These are phyloP conservation scores for Epichloe typhina DNA, from an alignment of 2,329 filamentous ascomycete species.

Conservation along the genomic window DNA sequence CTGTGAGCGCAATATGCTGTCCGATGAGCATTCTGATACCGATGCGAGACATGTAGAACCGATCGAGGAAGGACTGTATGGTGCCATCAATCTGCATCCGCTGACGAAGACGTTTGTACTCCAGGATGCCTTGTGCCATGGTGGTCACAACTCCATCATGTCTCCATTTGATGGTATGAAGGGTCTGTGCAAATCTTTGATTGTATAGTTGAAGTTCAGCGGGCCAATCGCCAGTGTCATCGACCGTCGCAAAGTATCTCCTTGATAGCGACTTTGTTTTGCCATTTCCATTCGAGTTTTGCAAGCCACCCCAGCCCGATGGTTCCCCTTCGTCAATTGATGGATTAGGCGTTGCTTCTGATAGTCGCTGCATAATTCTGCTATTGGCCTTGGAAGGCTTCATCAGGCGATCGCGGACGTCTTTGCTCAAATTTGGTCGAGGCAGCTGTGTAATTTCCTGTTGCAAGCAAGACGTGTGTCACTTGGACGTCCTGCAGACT, in stretches of 20 bases:
- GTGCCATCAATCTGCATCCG: conserved; percentile 97
- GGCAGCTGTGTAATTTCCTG: conserved; percentile 86
- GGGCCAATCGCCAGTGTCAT: conserved; percentile 82
- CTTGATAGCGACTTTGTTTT: conserved; percentile 35
- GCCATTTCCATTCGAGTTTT: conserved; percentile 32
- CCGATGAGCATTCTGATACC: conserved; percentile 98
- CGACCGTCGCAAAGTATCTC: conserved; percentile 80
- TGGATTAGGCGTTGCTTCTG: conserved; percentile 78
- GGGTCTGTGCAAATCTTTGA: conserved; percentile 71
- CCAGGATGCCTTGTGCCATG: conserved; percentile 92
- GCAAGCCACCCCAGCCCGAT: conserved; percentile 38
- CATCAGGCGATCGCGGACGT: conserved; percentile 69
- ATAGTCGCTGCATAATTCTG: conserved; percentile 57
- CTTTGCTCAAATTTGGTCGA: conserved; percentile 60
- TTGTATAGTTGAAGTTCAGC: conserved; percentile 93
- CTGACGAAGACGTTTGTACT: conserved; percentile 94
- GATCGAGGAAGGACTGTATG: conserved; percentile 93
- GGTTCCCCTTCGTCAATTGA: conserved; percentile 80
- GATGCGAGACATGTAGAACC: conserved; percentile 99
- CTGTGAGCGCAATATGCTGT: conserved; percentile 92
- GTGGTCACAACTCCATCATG: conserved; percentile 97
- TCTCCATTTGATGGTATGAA: conserved; percentile 88
- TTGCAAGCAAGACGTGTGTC: background rate
- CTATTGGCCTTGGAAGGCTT: conserved; percentile 44
- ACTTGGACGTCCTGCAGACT: conserved; percentile 1